Base-by-base conservation (phyloP, 345 rosid species). In the Eucalyptus paniculata region DNA sequence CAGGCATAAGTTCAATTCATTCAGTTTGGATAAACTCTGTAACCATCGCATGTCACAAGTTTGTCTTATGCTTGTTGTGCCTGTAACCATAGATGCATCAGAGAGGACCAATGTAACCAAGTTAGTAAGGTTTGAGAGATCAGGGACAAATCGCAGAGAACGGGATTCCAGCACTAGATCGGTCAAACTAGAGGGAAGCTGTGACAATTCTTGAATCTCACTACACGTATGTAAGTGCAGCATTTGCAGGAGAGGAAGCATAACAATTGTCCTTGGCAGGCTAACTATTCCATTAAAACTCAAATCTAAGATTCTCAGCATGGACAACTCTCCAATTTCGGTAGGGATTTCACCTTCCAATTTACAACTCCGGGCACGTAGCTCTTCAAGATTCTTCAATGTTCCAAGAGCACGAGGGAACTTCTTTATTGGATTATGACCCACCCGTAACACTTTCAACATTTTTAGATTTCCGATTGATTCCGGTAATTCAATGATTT, bases 211-310 rank as follows among this genome's bases (percentile, higher is more conserved):
- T 86, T 86, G 87, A 86, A 86, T 50, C 87, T 86, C 56, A 42
- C 0, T 86, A 28, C 87, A 86, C 1, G 10, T 4, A n/a, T 21
- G 0, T 9, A 86, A 47, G 56, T 86, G 9, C 34, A 86, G 87
- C 56, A 47, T 50, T 51, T 86, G 87, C 60, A 87, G 1, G 62
- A 19, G 13, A 65, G 50, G 34, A 56, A 60, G 82, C 34, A 5
- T 42, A 17, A 30, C 37, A 45, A 87, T 60, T 2, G 72, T 62
- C 34, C 62, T 60, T 28, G 88, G 88, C 28, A 37, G 0, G 3
- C 2, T 65, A 26, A 13, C 32, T 42, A 0, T 44, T 19, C 1
- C 14, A 7, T 12, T 56, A 30, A 0, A 30, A 3, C 50, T 26
- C 34, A 87, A 56, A 45, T 2, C 77, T 24, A 87, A 62, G 51